phyloP scores from a whole-genome alignment of 2,329 filamentous ascomycete genomes.

The Aspergillaceae sp. region DNA sequence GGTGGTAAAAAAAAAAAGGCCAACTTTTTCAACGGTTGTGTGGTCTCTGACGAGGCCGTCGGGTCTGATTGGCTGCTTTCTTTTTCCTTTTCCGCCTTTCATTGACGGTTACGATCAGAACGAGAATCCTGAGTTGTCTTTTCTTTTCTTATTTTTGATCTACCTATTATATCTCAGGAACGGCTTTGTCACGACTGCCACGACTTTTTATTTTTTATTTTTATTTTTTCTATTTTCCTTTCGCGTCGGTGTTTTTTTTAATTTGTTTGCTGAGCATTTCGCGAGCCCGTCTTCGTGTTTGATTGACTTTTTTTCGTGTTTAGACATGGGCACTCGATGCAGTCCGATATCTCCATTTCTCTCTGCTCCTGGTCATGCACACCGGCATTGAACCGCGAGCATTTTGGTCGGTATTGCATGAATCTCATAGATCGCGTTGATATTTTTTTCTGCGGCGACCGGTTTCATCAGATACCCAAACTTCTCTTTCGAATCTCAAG shows the following conservation, averaged over 20 bases:
- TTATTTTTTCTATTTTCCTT: constrained; percentile 16
- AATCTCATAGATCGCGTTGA: constrained; percentile 47
- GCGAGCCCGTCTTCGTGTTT: constrained; percentile 10
- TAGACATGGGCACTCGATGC: constrained; percentile 34
- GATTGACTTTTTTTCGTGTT: constrained; percentile 20
- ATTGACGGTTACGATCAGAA: constrained; percentile 34
- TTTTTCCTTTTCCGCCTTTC: constrained; percentile 24
- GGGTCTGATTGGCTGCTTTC: constrained; percentile 30
- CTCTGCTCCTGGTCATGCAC: constrained; percentile 19
- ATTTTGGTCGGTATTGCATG: constrained; percentile 35
- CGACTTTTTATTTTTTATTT: constrained; percentile 30
- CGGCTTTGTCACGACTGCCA: constrained; percentile 40
- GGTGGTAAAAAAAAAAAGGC: constrained; percentile 35
- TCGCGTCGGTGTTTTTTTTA: constrained; percentile 18
- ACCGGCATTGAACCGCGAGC: constrained; percentile 11
- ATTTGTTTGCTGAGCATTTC: constrained; percentile 18
- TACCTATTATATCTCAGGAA: constrained; percentile 23
- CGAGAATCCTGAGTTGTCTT: constrained; percentile 22
- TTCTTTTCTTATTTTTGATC: constrained; percentile 14
- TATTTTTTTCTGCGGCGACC: constrained; percentile 34
- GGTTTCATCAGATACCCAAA: constrained; percentile 41
- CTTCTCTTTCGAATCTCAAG: constrained; percentile 29
- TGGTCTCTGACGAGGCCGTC: constrained; percentile 34
- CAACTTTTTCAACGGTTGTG: constrained; percentile 9
- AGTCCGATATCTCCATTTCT: constrained; percentile 23